Percentiles rank a stretch among this genome's conserved stretches.
phyloP scores from a whole-genome alignment of 371 early-diverging fungal genomes.

The Apophysomyces ossiformis region DNA sequence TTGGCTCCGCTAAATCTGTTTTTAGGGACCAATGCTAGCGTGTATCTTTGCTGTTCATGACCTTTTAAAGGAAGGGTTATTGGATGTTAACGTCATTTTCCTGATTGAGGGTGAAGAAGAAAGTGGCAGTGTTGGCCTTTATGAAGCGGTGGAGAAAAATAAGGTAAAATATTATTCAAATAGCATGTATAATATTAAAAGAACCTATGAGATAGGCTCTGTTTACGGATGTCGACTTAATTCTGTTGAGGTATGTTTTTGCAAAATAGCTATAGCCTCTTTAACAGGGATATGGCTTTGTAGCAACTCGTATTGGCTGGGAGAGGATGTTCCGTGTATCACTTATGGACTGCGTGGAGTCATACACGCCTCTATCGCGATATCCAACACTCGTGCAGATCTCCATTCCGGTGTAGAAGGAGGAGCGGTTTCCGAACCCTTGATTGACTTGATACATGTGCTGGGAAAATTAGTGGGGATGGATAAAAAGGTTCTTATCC shows the following conservation, averaged over 20 bases:
- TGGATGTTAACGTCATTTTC: constrained; percentile 78
- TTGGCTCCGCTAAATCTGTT: too few species aligned
- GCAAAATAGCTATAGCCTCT: not conserved
- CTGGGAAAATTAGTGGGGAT: constrained; percentile 63
- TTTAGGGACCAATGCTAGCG: constrained; percentile 75
- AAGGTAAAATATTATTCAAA: constrained; percentile 32
- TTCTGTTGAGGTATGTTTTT: constrained; percentile 62
- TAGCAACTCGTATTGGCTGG: constrained; percentile 75
- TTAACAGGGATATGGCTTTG: not conserved
- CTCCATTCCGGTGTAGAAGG: constrained; percentile 88
- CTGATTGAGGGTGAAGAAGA: constrained; percentile 89
- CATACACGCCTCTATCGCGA: constrained; percentile 71
- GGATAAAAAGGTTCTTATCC: constrained; percentile 67
- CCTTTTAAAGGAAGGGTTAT: constrained; percentile 58
- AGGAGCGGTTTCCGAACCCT: constrained; percentile 81
- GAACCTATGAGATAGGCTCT: constrained; percentile 37
- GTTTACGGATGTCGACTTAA: constrained; percentile 71
- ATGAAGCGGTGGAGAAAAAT: constrained; percentile 62
- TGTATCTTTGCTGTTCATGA: constrained; percentile 80
- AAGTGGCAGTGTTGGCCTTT: constrained; percentile 74
- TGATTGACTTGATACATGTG: constrained; percentile 75
- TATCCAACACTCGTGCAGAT: constrained; percentile 63
- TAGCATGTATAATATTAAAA: not conserved
- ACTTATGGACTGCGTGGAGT: constrained; percentile 79
- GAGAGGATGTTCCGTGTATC: constrained; percentile 70